Evolutionary conservation across 2,329 filamentous ascomycete species (phyloP), one percentile per base, ranked within the genome.

Genomic region (Ceratocystis smalleyi): DNA sequence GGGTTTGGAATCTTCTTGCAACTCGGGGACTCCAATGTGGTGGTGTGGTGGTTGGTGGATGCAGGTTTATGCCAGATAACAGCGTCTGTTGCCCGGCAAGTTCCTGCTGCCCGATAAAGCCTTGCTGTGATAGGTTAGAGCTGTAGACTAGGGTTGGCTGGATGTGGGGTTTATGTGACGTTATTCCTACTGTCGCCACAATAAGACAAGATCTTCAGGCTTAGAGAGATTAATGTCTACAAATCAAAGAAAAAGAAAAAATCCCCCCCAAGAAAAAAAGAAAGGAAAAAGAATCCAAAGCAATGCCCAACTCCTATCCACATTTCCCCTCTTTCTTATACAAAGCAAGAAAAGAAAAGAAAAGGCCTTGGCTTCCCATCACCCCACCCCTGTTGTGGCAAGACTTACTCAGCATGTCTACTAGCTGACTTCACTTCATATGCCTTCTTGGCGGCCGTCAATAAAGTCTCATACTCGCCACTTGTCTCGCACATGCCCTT

Each of bases 401-500:
- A 43, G 19, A 27, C n/a, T 63, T 49, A 54, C 45, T 61, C 27
- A 32, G 7, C 30, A 73, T 70, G 60, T 75, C 74, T 24, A 77
- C 71, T 43, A 77, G 67, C 61, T 72, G 70, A 30, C 70, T 74
- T 24, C 12, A 74, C 71, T 64, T 78, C 75, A 74, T 75, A 77
- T 70, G 77, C 77, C 75, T 80, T 82, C 75, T 81, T 82, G 12
- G 82, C 81, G 63, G 80, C 75, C 73, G 78, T 80, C 67, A 75
- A 68, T 64, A 84, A 70, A 30, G 71, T 70, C 0, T 80, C 79
- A 64, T 79, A 72, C 69, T 84, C 82, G 7, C 83, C 83, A 69
- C 82, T 84, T 74, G 77, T 82, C 69, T 85, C 83, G 69, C 83
- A 86, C 83, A 86, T 86, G 69, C 79, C 74, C 65, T 78, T 75